phyloP scores from a whole-genome alignment of 306 rosid species.

The Hippophae tibetana region DNA sequence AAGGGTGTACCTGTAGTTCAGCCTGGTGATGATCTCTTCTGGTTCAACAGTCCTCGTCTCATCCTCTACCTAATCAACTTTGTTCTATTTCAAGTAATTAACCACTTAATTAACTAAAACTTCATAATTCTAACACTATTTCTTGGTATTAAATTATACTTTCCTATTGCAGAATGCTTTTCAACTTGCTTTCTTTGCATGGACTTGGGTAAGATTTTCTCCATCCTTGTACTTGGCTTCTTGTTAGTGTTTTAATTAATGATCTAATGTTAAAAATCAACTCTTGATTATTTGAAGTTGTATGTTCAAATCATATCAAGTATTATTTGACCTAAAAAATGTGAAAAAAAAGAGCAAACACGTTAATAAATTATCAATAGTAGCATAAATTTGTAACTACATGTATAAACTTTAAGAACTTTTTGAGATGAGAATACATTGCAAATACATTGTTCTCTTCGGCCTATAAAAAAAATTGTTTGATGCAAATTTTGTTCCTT shows the following conservation, averaged over 20 bases:
- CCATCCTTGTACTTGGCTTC: background rate
- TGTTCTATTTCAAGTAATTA: slow-evolving; percentile 70
- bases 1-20: slow-evolving; percentile 75
- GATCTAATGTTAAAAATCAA: too few species aligned
- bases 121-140: background rate
- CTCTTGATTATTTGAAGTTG: too few species aligned
- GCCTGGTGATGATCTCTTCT: slow-evolving; percentile 70
- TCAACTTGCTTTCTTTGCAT: slow-evolving; percentile 72
- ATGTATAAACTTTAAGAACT: too few species aligned
- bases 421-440: too few species aligned
- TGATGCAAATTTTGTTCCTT: too few species aligned
- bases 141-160: background rate
- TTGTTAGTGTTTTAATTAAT: background rate
- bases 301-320: too few species aligned
- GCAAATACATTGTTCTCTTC: too few species aligned
- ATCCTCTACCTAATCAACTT: slow-evolving; percentile 73
- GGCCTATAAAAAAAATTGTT: too few species aligned
- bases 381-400: too few species aligned
- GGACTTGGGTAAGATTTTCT: slow-evolving; percentile 51
- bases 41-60: slow-evolving; percentile 68
- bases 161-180: slow-evolving; percentile 60
- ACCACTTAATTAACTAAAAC: background rate
- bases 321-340: too few species aligned
- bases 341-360: too few species aligned
- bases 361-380: too few species aligned